These are phyloP conservation scores for Beauveria rudraprayagi DNA, from an alignment of 2,329 filamentous ascomycete species.

Conservation along the genomic window DNA sequence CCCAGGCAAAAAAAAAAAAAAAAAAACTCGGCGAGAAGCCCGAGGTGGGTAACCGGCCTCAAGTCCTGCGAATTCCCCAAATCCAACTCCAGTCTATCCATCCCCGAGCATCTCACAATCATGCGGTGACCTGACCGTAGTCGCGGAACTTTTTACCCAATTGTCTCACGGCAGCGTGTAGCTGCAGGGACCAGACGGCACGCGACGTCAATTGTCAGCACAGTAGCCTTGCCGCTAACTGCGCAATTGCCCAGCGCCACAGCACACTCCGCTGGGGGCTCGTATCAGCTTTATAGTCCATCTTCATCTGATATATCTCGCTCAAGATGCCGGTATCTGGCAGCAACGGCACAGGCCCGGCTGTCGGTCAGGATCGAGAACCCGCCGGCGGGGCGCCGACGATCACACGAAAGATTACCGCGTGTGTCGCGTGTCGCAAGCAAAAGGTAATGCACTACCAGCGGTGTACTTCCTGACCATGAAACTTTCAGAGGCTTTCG, in stretches of 20 bases:
- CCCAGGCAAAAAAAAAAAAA: neutral
- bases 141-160: neutral
- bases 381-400: constrained; percentile 18
- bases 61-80: neutral
- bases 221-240: neutral
- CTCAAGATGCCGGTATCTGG: constrained; percentile 1
- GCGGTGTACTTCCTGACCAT: neutral
- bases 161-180: neutral
- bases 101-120: neutral
- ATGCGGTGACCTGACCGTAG: neutral
- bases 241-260: neutral
- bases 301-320: neutral
- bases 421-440: constrained; percentile 32
- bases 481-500: neutral
- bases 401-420: constrained; percentile 26
- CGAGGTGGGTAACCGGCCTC: neutral
- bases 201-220: neutral
- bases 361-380: neutral
- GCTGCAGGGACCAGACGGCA: neutral
- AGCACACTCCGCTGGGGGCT: neutral
- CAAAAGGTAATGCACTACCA: constrained; percentile 21
- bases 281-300: neutral
- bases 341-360: neutral
- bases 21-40: neutral
- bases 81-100: neutral